Conservation (phyloP, 495 filamentous ascomycete species). For the Talaromyces thailandensis region DNA sequence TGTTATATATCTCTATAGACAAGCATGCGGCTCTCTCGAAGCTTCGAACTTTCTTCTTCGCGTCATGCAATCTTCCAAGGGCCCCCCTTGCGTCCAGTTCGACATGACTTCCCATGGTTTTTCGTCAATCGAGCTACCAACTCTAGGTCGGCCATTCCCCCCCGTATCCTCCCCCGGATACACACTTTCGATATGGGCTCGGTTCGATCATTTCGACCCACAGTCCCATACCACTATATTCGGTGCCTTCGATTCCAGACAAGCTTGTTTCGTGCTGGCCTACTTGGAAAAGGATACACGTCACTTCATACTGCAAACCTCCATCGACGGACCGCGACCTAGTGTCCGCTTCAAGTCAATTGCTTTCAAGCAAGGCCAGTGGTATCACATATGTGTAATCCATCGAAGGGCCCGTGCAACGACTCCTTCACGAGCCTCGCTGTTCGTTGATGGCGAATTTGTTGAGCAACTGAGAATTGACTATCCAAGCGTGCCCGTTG, state of each 20-base stretch:
- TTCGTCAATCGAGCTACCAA: slow-evolving; percentile 79
- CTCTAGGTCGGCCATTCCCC: slow-evolving; percentile 74
- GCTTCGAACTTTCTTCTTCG: slow-evolving; percentile 66
- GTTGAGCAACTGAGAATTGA: slow-evolving; percentile 82
- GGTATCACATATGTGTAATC: slow-evolving; percentile 89
- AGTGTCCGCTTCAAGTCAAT: slow-evolving; percentile 89
- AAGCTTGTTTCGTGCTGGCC: slow-evolving; percentile 87
- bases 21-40: slow-evolving; percentile 48
- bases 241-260: slow-evolving; percentile 84
- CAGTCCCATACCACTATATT: slow-evolving; percentile 89
- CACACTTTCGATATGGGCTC: slow-evolving; percentile 81
- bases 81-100: slow-evolving; percentile 83
- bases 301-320: slow-evolving; percentile 94
- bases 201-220: slow-evolving; percentile 75
- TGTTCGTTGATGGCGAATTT: slow-evolving; percentile 92
- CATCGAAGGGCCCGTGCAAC: slow-evolving; percentile 72
- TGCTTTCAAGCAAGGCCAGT: slow-evolving; percentile 60
- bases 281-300: slow-evolving; percentile 93
- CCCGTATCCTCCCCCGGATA: slow-evolving; percentile 70
- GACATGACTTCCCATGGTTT: slow-evolving; percentile 83
- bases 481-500: slow-evolving; percentile 62
- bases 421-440: slow-evolving; percentile 68
- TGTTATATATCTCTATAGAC: slow-evolving; percentile 64
- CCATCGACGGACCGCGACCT: slow-evolving; percentile 72
- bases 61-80: slow-evolving; percentile 60